Evolutionary conservation across 495 filamentous ascomycete genomes (phyloP).

Genomic region (Lophiostoma macrostomum): DNA sequence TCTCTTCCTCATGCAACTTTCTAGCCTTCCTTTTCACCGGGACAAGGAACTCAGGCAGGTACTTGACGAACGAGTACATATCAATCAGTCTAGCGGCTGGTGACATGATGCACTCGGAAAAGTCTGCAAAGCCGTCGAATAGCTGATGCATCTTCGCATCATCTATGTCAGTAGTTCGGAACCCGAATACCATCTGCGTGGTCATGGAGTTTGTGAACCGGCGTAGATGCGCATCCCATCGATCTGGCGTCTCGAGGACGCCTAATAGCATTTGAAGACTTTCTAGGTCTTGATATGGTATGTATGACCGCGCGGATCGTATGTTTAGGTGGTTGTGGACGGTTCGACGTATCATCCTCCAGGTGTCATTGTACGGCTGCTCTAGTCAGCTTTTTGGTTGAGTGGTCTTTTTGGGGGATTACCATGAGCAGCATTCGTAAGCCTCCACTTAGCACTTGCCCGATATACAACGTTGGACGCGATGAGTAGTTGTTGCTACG

Average conservation of each 20-base stretch:
- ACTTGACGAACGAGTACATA: constrained; percentile 45
- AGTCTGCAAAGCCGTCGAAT: constrained; percentile 53
- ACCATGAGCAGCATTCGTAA: constrained; percentile 27
- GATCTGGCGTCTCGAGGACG: constrained; percentile 40
- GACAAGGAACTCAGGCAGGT: constrained; percentile 45
- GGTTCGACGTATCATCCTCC: constrained; percentile 44
- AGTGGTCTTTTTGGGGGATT: constrained; percentile 15
- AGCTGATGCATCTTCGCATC: constrained; percentile 53
- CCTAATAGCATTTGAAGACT: constrained; percentile 51
- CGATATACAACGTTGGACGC: constrained; percentile 30
- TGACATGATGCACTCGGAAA: constrained; percentile 44
- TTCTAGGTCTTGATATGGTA: constrained; percentile 54
- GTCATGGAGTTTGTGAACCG: constrained; percentile 55
- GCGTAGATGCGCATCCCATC: constrained; percentile 50
- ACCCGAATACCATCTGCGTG: constrained; percentile 55
- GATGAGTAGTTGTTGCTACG: constrained; percentile 38
- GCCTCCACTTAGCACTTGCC: constrained; percentile 9
- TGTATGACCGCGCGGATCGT: constrained; percentile 39
- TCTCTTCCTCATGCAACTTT: constrained; percentile 37
- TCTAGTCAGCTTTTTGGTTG: constrained; percentile 22
- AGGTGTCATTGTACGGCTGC: constrained; percentile 41
- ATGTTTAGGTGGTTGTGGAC: constrained; percentile 48
- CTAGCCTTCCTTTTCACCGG: constrained; percentile 35
- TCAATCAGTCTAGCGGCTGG: constrained; percentile 44
- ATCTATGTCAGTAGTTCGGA: constrained; percentile 46